Evolutionary conservation across 1,139 yeast genomes (phyloP), one percentile per base, ranked within the genome.

Genomic region (Meyerozyma carpophila): DNA sequence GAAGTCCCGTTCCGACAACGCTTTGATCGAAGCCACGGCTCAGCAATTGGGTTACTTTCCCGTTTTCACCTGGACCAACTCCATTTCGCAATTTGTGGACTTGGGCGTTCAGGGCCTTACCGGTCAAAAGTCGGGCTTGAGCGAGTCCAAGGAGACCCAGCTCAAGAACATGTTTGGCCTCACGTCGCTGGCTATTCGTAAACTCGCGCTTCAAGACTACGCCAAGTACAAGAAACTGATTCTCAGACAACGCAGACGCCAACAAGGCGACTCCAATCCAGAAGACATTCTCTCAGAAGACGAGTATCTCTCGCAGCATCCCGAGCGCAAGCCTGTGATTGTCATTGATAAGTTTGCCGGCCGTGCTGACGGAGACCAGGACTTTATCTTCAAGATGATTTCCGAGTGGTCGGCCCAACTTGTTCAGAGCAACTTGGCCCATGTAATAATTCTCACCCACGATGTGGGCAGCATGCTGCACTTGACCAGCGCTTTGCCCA

Each of bases 61-160:
- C 0, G 84, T 89, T 3, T 93, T 93, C 61, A 87, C 96, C 9
- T 93, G 98, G 96, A 69, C 91, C 50, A 89, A 88, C 58, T 79
- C 87, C 5, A 68, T 91, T 21, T 81, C 96, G 0, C 81, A 81
- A 48, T 84, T 90, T 48, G 68, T 89, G 43, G 98, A 93, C 63
- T 74, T 94, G 53, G 90, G 83, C 44, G 86, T 87, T 13, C 96
- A 89, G 59, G 93, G 97, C 44, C 61, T 93, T 39, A 90, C 96
- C 1, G 98, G 98, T 0, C 97, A 90, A 61, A 89, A 89, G 57
- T 84, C 96, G 1, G 98, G 98, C 0, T 71, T 93, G 44, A 80
- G 95, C 27, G 98, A 93, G 59, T 72, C 89, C 1, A 82, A 82
- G 47, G 98, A 93, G 51, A 70, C 86, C 0, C 97, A 90, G 59